These are phyloP conservation scores for Psilocybe subaeruginosa DNA, from an alignment of 768 basidiomycete genomes.

Conservation along the genomic window DNA sequence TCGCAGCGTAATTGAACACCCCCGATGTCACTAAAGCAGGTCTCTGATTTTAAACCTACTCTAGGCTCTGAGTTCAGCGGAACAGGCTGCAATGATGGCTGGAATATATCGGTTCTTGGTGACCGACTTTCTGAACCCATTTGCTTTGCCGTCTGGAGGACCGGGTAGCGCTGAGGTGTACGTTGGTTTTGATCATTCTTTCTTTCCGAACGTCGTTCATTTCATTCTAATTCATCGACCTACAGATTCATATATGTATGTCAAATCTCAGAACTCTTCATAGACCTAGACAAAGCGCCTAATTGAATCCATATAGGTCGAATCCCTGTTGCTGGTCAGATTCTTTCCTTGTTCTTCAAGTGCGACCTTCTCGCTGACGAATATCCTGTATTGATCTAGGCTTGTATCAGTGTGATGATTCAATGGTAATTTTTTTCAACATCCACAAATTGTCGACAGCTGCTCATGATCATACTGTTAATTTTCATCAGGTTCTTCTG, in stretches of 20 bases:
- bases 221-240: neutral
- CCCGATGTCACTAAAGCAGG: neutral
- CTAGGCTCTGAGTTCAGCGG: slow-evolving; percentile 13
- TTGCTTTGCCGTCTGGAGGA: slow-evolving; percentile 13
- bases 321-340: slow-evolving; percentile 13
- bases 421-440: slow-evolving; percentile 1
- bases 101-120: slow-evolving; percentile 17
- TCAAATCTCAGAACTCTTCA: neutral
- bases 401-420: slow-evolving; percentile 7
- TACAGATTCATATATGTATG: slow-evolving; percentile 16
- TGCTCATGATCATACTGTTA: neutral
- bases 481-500: slow-evolving; percentile 16
- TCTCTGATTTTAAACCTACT: neutral
- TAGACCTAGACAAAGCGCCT: neutral
- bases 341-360: neutral
- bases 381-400: neutral
- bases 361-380: neutral
- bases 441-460: neutral
- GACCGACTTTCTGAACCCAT: slow-evolving; percentile 16
- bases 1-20: neutral
- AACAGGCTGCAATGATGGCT: slow-evolving; percentile 16
- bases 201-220: neutral
- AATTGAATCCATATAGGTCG: slow-evolving; percentile 4
- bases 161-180: slow-evolving; percentile 18
- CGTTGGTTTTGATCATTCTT: neutral